A percentile compares a stretch with the other conserved stretches of the same genome.
phyloP scores from a whole-genome alignment of 768 basidiomycete species.

The Pisolithus tinctorius region DNA sequence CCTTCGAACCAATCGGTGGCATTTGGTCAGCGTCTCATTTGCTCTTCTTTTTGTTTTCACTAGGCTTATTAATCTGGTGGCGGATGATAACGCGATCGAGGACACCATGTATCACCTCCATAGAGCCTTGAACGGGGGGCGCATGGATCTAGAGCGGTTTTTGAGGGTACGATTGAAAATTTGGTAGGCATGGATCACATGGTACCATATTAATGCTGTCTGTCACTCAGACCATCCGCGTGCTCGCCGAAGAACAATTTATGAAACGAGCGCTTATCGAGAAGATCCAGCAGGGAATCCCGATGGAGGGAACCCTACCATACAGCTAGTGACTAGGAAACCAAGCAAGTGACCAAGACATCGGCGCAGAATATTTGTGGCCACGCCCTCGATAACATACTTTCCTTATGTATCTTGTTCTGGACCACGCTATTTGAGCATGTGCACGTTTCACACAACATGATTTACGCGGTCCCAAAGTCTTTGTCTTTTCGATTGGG shows the following conservation, averaged over 20 bases:
- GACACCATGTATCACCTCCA: constrained; percentile 97
- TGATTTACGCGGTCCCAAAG: constrained; percentile 9
- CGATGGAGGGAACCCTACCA: constrained; percentile 39
- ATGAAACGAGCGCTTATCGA: constrained; percentile 93
- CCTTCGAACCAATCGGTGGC: not conserved
- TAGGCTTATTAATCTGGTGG: constrained; percentile 92
- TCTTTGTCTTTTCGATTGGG: constrained; percentile 10
- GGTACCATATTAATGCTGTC: constrained; percentile 12
- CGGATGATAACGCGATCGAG: constrained; percentile 98
- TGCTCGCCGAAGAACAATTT: constrained; percentile 92
- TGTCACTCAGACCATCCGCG: constrained; percentile 60
- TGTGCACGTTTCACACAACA: not conserved
- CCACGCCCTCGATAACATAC: constrained; percentile 29
- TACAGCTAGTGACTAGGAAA: constrained; percentile 30
- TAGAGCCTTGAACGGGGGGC: constrained; percentile 82
- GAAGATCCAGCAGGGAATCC: constrained; percentile 67
- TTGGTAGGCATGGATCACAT: constrained; percentile 10
- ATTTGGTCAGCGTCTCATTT: constrained; percentile 11
- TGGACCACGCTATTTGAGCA: constrained; percentile 18
- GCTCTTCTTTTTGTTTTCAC: not conserved
- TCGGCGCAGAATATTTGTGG: constrained; percentile 16
- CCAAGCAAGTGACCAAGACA: constrained; percentile 17
- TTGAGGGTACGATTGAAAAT: constrained; percentile 57
- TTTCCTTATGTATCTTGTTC: constrained; percentile 32
- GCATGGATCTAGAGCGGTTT: constrained; percentile 93